Conservation (phyloP, 345 rosid species). For the Alliaria petiolata region DNA sequence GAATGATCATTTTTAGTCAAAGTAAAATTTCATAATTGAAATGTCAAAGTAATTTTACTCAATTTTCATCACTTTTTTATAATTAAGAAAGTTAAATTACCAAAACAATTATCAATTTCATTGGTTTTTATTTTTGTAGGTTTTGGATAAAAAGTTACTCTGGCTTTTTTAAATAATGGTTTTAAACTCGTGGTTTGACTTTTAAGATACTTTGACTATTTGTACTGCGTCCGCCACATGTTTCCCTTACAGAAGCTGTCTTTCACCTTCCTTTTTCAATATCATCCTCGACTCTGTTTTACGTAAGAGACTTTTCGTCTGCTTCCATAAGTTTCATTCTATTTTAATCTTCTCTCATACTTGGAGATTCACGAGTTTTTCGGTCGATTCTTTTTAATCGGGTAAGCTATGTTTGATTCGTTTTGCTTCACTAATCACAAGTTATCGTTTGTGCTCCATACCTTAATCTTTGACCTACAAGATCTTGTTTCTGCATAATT, state of each 20-base stretch:
- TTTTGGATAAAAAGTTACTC: too few relatives aligned
- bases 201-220: background rate
- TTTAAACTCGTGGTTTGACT: constrained; percentile 9
- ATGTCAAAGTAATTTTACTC: too few relatives aligned
- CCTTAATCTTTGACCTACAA: background rate
- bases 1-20: too few relatives aligned
- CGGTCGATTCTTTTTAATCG: background rate
- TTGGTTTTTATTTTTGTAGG: too few relatives aligned
- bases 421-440: background rate
- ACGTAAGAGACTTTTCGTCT: constrained; percentile 13
- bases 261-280: constrained; percentile 4
- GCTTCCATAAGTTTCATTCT: constrained; percentile 2
- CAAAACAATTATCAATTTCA: background rate
- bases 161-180: too few relatives aligned
- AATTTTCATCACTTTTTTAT: background rate
- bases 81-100: background rate
- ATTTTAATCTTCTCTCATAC: background rate
- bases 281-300: background rate
- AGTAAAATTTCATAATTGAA: too few relatives aligned
- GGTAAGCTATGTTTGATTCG: background rate
- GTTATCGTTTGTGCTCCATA: constrained; percentile 4
- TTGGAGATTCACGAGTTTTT: constrained; percentile 6
- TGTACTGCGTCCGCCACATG: background rate
- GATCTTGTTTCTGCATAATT: background rate
- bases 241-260: background rate